phyloP scores from a whole-genome alignment of 2,329 filamentous ascomycete species.

The Lecanicillium sp. region DNA sequence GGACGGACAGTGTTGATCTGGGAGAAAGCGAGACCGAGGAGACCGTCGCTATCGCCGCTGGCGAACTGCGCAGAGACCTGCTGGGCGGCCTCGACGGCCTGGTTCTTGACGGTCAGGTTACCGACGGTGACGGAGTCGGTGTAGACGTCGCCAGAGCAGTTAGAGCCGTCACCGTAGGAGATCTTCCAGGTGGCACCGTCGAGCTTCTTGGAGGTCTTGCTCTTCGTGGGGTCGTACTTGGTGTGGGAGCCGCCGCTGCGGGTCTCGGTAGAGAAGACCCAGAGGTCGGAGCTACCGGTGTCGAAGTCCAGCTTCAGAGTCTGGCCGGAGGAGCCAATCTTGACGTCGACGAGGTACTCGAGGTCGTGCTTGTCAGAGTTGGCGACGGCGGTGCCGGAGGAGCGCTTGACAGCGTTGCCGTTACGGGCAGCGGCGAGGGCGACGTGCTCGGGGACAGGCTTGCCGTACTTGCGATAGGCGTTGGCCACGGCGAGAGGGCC shows the following conservation, averaged over 20 bases:
- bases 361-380: slow-evolving; percentile 15
- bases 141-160: slow-evolving; percentile 38
- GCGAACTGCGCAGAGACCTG: slow-evolving; percentile 37
- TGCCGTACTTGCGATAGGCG: slow-evolving; percentile 30
- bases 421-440: slow-evolving; percentile 44
- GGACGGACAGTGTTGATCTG: slow-evolving; percentile 37
- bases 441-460: slow-evolving; percentile 42
- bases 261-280: slow-evolving; percentile 30
- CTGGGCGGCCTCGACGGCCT: slow-evolving; percentile 39
- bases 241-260: slow-evolving; percentile 28
- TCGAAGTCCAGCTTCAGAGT: slow-evolving; percentile 36
- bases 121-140: slow-evolving; percentile 38
- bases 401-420: slow-evolving; percentile 3
- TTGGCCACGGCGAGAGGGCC: slow-evolving; percentile 30
- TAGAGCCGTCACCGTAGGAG: slow-evolving; percentile 39
- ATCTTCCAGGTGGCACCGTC: slow-evolving; percentile 36
- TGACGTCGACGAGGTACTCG: slow-evolving; percentile 11
- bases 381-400: slow-evolving; percentile 2
- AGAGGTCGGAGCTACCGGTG: slow-evolving; percentile 38
- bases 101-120: slow-evolving; percentile 33
- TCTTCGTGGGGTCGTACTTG: slow-evolving; percentile 33
- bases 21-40: slow-evolving; percentile 32
- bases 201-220: slow-evolving; percentile 32
- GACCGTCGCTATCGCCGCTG: slow-evolving; percentile 34
- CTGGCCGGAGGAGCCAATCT: slow-evolving; percentile 28